Conservation (phyloP, 805 yeast species). For the Metschnikowia santaceciliae region DNA sequence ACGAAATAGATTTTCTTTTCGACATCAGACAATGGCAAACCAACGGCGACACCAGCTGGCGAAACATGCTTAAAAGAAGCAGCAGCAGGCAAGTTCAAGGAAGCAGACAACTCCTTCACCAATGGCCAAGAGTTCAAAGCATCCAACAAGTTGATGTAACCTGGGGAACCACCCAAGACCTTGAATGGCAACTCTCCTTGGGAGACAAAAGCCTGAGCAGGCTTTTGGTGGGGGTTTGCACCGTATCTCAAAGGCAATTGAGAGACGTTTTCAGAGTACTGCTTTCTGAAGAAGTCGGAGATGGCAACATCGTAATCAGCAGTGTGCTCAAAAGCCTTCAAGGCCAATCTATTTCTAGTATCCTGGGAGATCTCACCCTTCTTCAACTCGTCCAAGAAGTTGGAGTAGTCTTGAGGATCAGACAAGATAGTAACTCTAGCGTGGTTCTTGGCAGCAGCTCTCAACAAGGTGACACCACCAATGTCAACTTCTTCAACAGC, state of each 20-base stretch:
- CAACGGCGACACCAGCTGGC: constrained; percentile 99
- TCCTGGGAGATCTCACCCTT: constrained; percentile 67
- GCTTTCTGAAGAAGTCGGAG: constrained; percentile 95
- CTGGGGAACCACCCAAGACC: constrained; percentile 93
- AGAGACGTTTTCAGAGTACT: constrained; percentile 82
- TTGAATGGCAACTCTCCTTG: constrained; percentile 90
- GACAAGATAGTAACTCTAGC: constrained; percentile 91
- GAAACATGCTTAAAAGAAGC: constrained; percentile 98
- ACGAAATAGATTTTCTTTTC: constrained; percentile 97
- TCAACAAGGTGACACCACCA: constrained; percentile 91
- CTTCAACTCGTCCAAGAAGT: constrained; percentile 76
- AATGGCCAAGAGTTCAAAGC: constrained; percentile 98
- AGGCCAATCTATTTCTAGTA: constrained; percentile 78
- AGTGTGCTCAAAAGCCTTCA: constrained; percentile 97
- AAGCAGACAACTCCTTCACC: constrained; percentile 92
- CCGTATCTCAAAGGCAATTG: constrained; percentile 97
- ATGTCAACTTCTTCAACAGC: constrained; percentile 98
- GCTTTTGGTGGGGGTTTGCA: constrained; percentile 98
- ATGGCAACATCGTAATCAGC: constrained; percentile 96
- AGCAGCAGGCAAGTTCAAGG: constrained; percentile 95
- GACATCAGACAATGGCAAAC: constrained; percentile 82
- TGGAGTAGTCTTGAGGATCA: constrained; percentile 91
- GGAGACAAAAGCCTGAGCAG: constrained; percentile 92
- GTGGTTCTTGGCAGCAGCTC: constrained; percentile 99
- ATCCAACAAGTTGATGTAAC: constrained; percentile 93